Percentiles rank a stretch among this genome's conserved stretches.
Evolutionary conservation across 805 yeast species (phyloP).

Genomic region (Yamadazyma nakazawae): DNA sequence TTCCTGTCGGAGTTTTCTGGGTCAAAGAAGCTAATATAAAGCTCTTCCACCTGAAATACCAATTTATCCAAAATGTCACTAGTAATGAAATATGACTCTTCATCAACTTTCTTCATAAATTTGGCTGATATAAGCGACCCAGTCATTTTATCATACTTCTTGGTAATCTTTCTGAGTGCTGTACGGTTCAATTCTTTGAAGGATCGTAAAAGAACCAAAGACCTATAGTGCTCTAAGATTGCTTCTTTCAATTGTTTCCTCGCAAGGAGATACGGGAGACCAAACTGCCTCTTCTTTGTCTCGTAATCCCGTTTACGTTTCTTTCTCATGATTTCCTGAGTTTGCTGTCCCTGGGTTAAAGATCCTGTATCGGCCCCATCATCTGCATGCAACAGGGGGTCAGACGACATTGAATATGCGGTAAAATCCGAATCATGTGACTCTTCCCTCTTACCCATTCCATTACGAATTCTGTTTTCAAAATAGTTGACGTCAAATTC

Average conservation of each 20-base stretch:
- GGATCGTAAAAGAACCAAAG: conserved; percentile 65
- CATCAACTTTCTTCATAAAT: conserved; percentile 58
- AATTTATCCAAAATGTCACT: conserved; percentile 68
- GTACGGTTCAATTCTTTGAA: conserved; percentile 78
- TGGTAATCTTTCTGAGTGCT: conserved; percentile 83
- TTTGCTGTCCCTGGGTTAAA: background rate
- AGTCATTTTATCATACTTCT: conserved; percentile 82
- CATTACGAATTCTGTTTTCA: conserved; percentile 40
- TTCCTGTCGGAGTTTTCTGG: conserved; percentile 51
- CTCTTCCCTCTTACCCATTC: conserved; percentile 10
- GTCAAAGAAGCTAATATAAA: conserved; percentile 65
- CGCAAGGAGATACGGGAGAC: conserved; percentile 62
- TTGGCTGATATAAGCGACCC: conserved; percentile 37
- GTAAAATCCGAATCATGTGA: background rate
- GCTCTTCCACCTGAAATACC: conserved; percentile 59
- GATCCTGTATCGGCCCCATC: background rate
- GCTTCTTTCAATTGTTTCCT: conserved; percentile 67
- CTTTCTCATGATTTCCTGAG: conserved; percentile 17
- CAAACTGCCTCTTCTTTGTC: conserved; percentile 26
- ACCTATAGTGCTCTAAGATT: conserved; percentile 66
- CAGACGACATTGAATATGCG: background rate
- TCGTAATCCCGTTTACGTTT: conserved; percentile 49
- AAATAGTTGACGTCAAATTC: conserved; percentile 29
- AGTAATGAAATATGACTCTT: conserved; percentile 50
- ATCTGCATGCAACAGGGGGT: background rate